Percentiles rank a stretch among this genome's conserved stretches.
These are phyloP conservation scores for Hymenoscyphus fructigenus DNA, from an alignment of 2,329 filamentous ascomycete species.

Conservation along the genomic window DNA sequence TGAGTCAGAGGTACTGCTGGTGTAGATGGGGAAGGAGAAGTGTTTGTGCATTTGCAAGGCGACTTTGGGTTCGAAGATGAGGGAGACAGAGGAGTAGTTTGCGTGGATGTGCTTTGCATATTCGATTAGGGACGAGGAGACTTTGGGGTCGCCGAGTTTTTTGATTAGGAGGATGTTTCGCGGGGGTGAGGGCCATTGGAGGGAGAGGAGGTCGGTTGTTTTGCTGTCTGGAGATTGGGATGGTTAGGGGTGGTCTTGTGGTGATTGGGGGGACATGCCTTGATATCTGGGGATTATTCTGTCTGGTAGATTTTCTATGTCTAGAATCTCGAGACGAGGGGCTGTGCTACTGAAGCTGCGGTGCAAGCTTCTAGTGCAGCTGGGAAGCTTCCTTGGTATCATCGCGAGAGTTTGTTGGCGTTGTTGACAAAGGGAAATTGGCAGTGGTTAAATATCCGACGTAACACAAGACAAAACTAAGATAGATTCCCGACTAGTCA, in stretches of 20 bases:
- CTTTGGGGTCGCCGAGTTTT: slow-evolving; percentile 54
- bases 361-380: slow-evolving; percentile 7
- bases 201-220: slow-evolving; percentile 59
- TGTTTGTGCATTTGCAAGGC: slow-evolving; percentile 69
- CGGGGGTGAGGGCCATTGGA: slow-evolving; percentile 67
- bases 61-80: slow-evolving; percentile 79
- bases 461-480: background rate
- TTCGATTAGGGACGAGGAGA: slow-evolving; percentile 39
- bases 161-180: slow-evolving; percentile 68
- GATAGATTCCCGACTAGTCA: slow-evolving; percentile 10
- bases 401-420: slow-evolving; percentile 19
- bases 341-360: slow-evolving; percentile 50
- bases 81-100: slow-evolving; percentile 77
- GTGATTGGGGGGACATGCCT: slow-evolving; percentile 45
- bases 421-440: background rate
- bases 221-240: slow-evolving; percentile 46
- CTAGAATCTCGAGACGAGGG: slow-evolving; percentile 47
- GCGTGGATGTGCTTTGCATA: slow-evolving; percentile 63
- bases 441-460: background rate
- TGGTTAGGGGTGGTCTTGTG: slow-evolving; percentile 43
- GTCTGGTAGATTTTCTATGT: slow-evolving; percentile 49
- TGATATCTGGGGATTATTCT: slow-evolving; percentile 64
- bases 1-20: slow-evolving; percentile 40
- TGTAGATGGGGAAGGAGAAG: slow-evolving; percentile 74
- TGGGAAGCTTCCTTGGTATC: slow-evolving; percentile 22